Conservation (phyloP, 257 asterid species). For the Lithospermum erythrorhizon region DNA sequence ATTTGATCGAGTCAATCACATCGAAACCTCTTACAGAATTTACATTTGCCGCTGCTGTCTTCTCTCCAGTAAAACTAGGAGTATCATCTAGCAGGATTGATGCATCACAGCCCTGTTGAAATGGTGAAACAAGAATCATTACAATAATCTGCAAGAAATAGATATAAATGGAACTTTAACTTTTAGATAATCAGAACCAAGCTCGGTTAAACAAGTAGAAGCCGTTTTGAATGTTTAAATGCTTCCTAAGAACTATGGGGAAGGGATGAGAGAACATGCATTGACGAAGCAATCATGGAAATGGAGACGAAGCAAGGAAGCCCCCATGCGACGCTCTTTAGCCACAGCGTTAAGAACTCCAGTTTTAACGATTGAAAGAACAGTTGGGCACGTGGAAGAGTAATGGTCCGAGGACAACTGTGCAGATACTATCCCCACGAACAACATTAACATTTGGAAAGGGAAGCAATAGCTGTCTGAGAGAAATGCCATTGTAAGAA, state of each 20-base stretch:
- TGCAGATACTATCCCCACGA: slow-evolving; percentile 9
- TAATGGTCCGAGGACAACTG: slow-evolving; percentile 30
- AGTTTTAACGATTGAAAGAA: slow-evolving; percentile 31
- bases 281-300: slow-evolving; percentile 68
- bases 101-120: slow-evolving; percentile 58
- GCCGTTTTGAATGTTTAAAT: background rate
- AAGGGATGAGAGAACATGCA: slow-evolving; percentile 24
- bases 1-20: slow-evolving; percentile 35
- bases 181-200: background rate
- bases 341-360: slow-evolving; percentile 23
- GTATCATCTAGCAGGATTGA: slow-evolving; percentile 52
- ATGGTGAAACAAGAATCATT: too few species aligned
- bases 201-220: background rate
- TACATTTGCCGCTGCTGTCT: slow-evolving; percentile 29
- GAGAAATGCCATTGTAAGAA: slow-evolving; percentile 7
- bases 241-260: background rate
- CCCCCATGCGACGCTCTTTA: slow-evolving; percentile 56
- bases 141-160: background rate
- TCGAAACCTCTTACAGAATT: slow-evolving; percentile 45
- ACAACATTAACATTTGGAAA: slow-evolving; percentile 3
- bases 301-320: slow-evolving; percentile 61
- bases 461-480: background rate
- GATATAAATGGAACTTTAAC: background rate
- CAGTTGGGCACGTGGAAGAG: slow-evolving; percentile 34
- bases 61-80: slow-evolving; percentile 45